A percentile compares a stretch with the other conserved stretches of the same genome.
Evolutionary conservation across 768 basidiomycete species (phyloP).

Genomic region (Pholiota conissans): DNA sequence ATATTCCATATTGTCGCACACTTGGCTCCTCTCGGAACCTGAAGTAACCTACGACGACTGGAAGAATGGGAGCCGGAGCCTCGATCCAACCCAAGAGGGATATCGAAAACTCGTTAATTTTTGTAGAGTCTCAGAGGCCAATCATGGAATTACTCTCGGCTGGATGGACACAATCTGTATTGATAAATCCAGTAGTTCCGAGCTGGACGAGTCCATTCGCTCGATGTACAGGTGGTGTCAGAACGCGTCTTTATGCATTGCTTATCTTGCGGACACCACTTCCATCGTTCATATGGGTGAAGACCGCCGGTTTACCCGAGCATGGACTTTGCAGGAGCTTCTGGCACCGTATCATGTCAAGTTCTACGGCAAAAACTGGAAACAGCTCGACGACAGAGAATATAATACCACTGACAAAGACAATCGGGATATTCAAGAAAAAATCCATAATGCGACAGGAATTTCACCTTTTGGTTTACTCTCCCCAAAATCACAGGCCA

Average conservation of each 20-base stretch:
- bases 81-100: neutral
- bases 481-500: too few relatives aligned
- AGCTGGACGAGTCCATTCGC: neutral
- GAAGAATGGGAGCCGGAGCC: neutral
- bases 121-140: neutral
- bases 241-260: neutral
- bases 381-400: too few relatives aligned
- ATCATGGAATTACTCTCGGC: neutral
- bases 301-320: neutral
- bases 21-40: neutral
- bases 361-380: too few relatives aligned
- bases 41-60: neutral
- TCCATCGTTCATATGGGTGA: neutral
- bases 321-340: neutral
- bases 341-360: neutral
- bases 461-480: too few relatives aligned
- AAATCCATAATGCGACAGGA: too few relatives aligned
- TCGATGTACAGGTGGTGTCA: neutral
- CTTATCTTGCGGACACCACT: neutral
- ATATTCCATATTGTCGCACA: neutral
- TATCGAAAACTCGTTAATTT: neutral
- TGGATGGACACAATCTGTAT: slow-evolving; percentile 1
- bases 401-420: too few relatives aligned
- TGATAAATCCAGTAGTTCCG: neutral
- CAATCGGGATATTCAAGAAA: too few relatives aligned